Base-by-base conservation (phyloP, 345 rosid genomes). In the Passiflora organensis region DNA sequence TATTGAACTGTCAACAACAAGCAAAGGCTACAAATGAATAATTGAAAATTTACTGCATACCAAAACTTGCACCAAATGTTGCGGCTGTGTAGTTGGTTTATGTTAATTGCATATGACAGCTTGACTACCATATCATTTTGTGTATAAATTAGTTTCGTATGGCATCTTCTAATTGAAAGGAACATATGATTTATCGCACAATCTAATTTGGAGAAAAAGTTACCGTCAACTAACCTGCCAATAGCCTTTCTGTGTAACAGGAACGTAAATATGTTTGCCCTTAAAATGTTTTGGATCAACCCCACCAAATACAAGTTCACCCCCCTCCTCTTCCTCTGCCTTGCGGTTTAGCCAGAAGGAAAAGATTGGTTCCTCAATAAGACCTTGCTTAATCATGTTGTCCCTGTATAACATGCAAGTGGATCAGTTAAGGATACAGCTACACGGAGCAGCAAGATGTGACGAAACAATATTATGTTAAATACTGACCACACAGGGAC, bases 271-370 rank as follows among this genome's bases (percentile, higher is more conserved):
- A 24, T 69, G 69, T 41, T 63, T 47, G 42, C 74, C 74, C 52
- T 63, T 63, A 57, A 20, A 63, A 53, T 69, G 74, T 4, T 48
- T 63, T 17, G 69, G 74, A 50, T 69, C 74, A 36, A 63, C 56
- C 43, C 74, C 69, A 41, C 69, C 74, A 53, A 69, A 69, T 4
- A 69, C 69, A 41, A 69, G 45, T 53, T 69, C 64, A n/a, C 74
- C 74, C 5, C 74, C 74, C 43, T 69, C 65, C 47, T 48, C 69
- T 23, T 52, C 65, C 45, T 53, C 65, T 0, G 48, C 18, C n/a
- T 58, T 42, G 32, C 69, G 64, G 56, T 69, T 69, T n/a, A 69
- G 65, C 69, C 74, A 69, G 32, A 69, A 69, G 6, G 74, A 69
- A 47, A 69, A 69, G 5, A 58, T 61, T 0, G 60, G 61, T 23